Evolutionary conservation across 2,329 filamentous ascomycete species (phyloP).

Genomic region (Nemania abortiva): DNA sequence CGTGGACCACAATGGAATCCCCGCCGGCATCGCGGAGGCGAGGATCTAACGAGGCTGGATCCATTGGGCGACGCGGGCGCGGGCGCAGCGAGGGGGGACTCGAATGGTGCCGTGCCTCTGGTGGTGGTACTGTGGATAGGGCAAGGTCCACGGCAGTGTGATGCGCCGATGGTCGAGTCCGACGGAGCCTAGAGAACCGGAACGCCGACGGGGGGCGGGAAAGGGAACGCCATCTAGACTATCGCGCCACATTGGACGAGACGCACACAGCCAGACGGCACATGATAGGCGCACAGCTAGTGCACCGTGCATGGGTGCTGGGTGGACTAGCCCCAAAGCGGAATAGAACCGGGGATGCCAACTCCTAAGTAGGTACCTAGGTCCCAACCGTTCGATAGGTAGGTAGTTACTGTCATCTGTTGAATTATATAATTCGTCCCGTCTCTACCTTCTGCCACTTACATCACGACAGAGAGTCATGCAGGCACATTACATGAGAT

Average conservation of each 20-base stretch:
- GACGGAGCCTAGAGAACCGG: conserved; percentile 37
- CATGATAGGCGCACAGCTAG: too few species aligned
- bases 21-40: conserved; percentile 47
- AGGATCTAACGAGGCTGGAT: conserved; percentile 48
- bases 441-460: too few species aligned
- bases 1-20: conserved; percentile 46
- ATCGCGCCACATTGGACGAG: background rate
- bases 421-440: too few species aligned
- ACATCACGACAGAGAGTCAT: too few species aligned
- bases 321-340: too few species aligned
- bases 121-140: conserved; percentile 15
- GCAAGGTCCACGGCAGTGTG: conserved; percentile 34
- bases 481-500: too few species aligned
- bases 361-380: too few species aligned
- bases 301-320: too few species aligned
- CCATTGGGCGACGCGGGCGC: conserved; percentile 41
- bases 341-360: too few species aligned
- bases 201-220: conserved; percentile 30
- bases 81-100: conserved; percentile 16
- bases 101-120: conserved; percentile 17
- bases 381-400: too few species aligned
- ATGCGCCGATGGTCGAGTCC: conserved; percentile 30
- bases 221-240: background rate
- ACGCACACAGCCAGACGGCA: too few species aligned
- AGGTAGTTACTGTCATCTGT: too few species aligned